Base-by-base conservation (phyloP, 306 rosid genomes). In the Fragaria ananassa region DNA sequence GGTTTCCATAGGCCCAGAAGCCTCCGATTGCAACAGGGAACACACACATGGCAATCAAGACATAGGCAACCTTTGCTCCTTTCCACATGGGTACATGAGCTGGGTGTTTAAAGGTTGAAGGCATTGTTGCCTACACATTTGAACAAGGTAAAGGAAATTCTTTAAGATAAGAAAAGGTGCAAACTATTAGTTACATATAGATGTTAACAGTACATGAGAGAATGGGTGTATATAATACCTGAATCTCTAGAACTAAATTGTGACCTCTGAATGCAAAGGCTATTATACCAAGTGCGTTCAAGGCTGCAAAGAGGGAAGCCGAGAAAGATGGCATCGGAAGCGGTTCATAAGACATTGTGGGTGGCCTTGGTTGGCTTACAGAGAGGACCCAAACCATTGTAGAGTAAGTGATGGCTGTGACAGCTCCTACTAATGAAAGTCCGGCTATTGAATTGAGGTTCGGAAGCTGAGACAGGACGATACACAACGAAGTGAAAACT, bases 21-120 rank as follows among this genome's bases (percentile, higher is more conserved):
- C 99, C 99, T 66, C 99, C 99, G 73, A 95, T 90, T 21, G 99
- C 90, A 75, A 95, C 88, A 34, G 99, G 99, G 79, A 95, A 95
- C 79, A 95, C 77, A 86, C 97, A 95, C 91, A 90, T 77, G 46
- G 99, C 99, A 72, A 95, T 95, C 86, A 95, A 91, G 84, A 95
- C 87, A 83, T 92, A 95, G 54, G 97, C 99, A 83, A 95, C 97
- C 84, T 92, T 95, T 83, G 97, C 99, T 54, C 99, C 99, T 88
- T 85, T 92, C 99, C 99, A 95, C 99, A 95, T 95, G 15, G 99
- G 99, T 56, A 95, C 97, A 64, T 92, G 97, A 84, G 99, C 99
- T 10, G 99, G 99, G 78, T 95, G 96, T 87, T 95, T 95, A 75
- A 95, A 95, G 54, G 97, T 95, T 23, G 99, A 95, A 25, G 99